A percentile compares a stretch with the other conserved stretches of the same genome.
Conservation (phyloP, 202 grass and related monocot species). For the Saccharum hybrid region DNA sequence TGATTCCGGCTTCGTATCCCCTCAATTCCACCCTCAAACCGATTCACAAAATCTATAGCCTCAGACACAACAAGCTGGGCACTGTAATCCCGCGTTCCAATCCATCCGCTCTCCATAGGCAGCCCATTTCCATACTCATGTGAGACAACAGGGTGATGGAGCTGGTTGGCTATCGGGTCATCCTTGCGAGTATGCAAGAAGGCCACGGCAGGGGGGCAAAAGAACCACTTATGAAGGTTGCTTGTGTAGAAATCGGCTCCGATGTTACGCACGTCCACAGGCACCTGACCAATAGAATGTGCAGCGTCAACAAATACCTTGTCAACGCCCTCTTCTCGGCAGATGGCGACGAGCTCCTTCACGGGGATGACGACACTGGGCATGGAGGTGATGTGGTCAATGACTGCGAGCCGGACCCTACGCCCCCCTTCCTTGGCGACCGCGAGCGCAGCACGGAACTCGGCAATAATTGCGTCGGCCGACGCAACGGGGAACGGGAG, state of each 20-base stretch:
- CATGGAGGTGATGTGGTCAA: slow-evolving; percentile 98
- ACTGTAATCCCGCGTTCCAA: slow-evolving; percentile 91
- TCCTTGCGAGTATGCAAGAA: slow-evolving; percentile 78
- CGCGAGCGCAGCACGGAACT: slow-evolving; percentile 72
- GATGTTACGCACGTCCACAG: slow-evolving; percentile 73
- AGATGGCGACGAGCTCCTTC: slow-evolving; percentile 82
- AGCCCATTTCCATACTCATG: slow-evolving; percentile 88
- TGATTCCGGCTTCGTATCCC: slow-evolving; percentile 76
- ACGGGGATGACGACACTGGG: slow-evolving; percentile 90
- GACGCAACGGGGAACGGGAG: slow-evolving; percentile 88
- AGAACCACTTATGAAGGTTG: slow-evolving; percentile 99
- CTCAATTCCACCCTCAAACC: slow-evolving; percentile 89
- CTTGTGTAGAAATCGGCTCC: slow-evolving; percentile 96
- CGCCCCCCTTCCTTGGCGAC: slow-evolving; percentile 70
- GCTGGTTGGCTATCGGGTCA: slow-evolving; percentile 40
- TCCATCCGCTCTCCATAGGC: slow-evolving; percentile 92
- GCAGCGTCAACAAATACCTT: slow-evolving; percentile 90
- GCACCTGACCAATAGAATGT: slow-evolving; percentile 81
- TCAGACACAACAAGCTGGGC: slow-evolving; percentile 84
- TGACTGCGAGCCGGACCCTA: slow-evolving; percentile 76
- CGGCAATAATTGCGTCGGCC: slow-evolving; percentile 59
- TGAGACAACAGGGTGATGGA: slow-evolving; percentile 94
- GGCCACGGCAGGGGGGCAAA: slow-evolving; percentile 81
- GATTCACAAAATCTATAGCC: slow-evolving; percentile 71
- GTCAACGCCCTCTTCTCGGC: slow-evolving; percentile 82